These are phyloP conservation scores for Geum urbanum DNA, from an alignment of 306 rosid genomes.

Conservation along the genomic window DNA sequence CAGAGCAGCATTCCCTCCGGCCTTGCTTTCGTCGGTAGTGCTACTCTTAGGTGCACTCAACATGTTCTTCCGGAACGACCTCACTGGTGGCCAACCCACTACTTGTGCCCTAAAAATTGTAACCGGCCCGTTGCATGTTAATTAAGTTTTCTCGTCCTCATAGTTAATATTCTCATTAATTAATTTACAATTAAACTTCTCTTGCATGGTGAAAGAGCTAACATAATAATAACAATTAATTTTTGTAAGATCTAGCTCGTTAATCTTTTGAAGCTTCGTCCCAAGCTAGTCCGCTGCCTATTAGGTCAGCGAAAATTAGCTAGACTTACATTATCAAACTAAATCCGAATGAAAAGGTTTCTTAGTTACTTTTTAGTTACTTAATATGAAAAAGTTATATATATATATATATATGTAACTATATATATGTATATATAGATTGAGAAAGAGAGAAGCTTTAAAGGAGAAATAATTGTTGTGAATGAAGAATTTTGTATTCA, in stretches of 20 bases:
- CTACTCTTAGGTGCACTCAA: constrained; percentile 46
- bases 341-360: not conserved
- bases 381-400: not conserved
- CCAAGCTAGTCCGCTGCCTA: not conserved
- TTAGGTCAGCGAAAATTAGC: not conserved
- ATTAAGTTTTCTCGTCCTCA: too few relatives aligned
- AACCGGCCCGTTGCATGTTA: too few relatives aligned
- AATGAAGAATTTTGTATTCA: not conserved
- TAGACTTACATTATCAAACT: not conserved
- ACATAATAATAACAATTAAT: not conserved
- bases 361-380: not conserved
- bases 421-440: not conserved
- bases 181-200: not conserved
- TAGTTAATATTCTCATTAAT: too few relatives aligned
- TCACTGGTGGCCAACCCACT: constrained; percentile 97
- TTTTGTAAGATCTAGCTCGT: not conserved
- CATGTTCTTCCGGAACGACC: constrained; percentile 71
- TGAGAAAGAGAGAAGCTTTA: not conserved
- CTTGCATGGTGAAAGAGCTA: not conserved
- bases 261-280: not conserved
- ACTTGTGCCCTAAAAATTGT: constrained; percentile 59
- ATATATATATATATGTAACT: too few relatives aligned
- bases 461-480: too few relatives aligned
- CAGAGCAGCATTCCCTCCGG: constrained; percentile 27
- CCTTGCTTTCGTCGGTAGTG: constrained; percentile 32